Evolutionary conservation across 83 land plant genomes (phyloP).

Genomic region (Thuja plicata): DNA sequence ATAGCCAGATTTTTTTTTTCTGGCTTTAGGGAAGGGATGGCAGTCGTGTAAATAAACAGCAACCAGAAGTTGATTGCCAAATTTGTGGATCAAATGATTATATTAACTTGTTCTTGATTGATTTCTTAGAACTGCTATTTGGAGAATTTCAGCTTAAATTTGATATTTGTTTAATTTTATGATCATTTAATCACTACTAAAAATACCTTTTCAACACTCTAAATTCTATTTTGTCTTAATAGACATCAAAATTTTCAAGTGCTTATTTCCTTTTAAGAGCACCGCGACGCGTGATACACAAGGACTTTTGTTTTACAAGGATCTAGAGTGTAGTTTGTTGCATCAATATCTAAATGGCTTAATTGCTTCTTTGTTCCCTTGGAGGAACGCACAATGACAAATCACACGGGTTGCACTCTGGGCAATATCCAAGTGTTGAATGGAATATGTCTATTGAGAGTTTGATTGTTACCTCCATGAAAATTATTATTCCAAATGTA

Average conservation of each 20-base stretch:
- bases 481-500: no score
- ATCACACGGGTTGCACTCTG: neutral
- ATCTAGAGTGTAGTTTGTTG: neutral
- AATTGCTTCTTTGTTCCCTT: neutral
- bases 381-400: neutral
- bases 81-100: neutral
- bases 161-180: neutral
- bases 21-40: neutral
- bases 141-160: neutral
- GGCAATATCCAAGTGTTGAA: neutral
- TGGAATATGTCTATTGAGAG: neutral
- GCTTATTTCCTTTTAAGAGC: neutral
- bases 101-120: slow-evolving; percentile 4
- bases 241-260: neutral
- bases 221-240: neutral
- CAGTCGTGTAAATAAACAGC: slow-evolving; percentile 4
- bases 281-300: neutral
- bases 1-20: neutral
- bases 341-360: neutral
- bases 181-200: neutral
- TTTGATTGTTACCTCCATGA: neutral
- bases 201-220: neutral
- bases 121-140: neutral
- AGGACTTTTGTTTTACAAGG: neutral
- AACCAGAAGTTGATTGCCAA: neutral